phyloP scores from a whole-genome alignment of 2,329 filamentous ascomycete species.

The Penicillium janthinellum region DNA sequence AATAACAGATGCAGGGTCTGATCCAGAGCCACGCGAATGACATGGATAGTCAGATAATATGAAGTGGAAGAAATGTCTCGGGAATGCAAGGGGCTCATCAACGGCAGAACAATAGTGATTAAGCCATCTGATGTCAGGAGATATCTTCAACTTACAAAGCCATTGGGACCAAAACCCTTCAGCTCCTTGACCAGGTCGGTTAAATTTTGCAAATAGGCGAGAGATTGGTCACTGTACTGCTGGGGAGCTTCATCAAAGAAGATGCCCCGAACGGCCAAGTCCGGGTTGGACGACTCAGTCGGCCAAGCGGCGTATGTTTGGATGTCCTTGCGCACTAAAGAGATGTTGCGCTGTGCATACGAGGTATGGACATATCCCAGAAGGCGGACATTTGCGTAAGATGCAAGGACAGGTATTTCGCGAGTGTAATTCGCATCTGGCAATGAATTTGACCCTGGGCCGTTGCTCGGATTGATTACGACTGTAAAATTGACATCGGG shows the following conservation, averaged over 20 bases:
- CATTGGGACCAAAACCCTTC: constrained; percentile 38
- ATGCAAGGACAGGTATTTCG: constrained; percentile 45
- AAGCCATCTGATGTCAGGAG: constrained; percentile 7
- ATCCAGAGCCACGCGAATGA: not conserved
- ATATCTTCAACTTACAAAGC: constrained; percentile 39
- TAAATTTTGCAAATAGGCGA: constrained; percentile 39
- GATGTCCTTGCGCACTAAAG: constrained; percentile 48
- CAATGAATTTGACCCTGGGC: constrained; percentile 46
- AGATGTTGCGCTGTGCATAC: constrained; percentile 47
- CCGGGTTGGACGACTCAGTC: constrained; percentile 35
- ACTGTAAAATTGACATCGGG: constrained; percentile 53
- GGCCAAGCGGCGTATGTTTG: constrained; percentile 51
- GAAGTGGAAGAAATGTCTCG: constrained; percentile 1
- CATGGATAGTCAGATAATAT: not conserved
- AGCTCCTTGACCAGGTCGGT: constrained; percentile 35
- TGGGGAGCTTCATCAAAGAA: constrained; percentile 54
- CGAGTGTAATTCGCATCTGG: constrained; percentile 49
- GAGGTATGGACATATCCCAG: constrained; percentile 55
- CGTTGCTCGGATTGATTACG: constrained; percentile 53
- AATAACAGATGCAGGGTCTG: not conserved
- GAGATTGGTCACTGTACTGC: constrained; percentile 34
- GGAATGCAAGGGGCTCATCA: not conserved
- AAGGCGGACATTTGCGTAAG: constrained; percentile 51
- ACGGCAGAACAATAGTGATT: not conserved
- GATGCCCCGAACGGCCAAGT: constrained; percentile 49